A percentile compares a stretch with the other conserved stretches of the same genome.
phyloP scores from a whole-genome alignment of 352 stramenopile genomes.

The Aphanomyces cochlioides region DNA sequence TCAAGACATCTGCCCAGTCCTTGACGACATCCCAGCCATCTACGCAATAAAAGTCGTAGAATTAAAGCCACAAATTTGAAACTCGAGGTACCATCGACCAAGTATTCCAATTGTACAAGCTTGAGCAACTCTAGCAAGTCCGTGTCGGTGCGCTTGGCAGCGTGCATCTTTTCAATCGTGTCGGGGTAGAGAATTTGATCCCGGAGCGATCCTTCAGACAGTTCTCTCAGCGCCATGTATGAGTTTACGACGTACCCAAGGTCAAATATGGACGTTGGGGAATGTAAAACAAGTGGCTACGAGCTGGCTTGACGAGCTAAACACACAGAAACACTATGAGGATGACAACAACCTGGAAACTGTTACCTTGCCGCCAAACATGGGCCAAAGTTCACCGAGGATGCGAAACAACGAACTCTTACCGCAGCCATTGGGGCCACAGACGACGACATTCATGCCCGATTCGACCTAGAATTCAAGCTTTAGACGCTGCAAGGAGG shows the following conservation, averaged over 20 bases:
- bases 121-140: conserved; percentile 69
- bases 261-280: conserved; percentile 86
- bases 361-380: conserved; percentile 54
- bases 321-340: not conserved
- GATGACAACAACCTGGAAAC: not conserved
- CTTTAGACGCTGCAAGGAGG: not conserved
- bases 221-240: not conserved
- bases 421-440: conserved; percentile 76
- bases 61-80: not conserved
- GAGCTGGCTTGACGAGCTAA: conserved; percentile 66
- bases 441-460: conserved; percentile 87
- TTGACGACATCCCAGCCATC: conserved; percentile 63
- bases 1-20: conserved; percentile 86
- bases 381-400: conserved; percentile 83
- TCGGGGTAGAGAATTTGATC: conserved; percentile 90
- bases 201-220: conserved; percentile 40
- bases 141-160: conserved; percentile 47
- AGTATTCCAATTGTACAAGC: conserved; percentile 75
- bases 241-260: conserved; percentile 46
- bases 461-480: conserved; percentile 64
- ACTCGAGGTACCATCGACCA: conserved; percentile 49
- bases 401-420: conserved; percentile 88
- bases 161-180: conserved; percentile 60
- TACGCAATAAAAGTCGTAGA: not conserved
- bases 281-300: conserved; percentile 88